Conservation (phyloP, 768 basidiomycete species). For the Lactifluus echinatus region DNA sequence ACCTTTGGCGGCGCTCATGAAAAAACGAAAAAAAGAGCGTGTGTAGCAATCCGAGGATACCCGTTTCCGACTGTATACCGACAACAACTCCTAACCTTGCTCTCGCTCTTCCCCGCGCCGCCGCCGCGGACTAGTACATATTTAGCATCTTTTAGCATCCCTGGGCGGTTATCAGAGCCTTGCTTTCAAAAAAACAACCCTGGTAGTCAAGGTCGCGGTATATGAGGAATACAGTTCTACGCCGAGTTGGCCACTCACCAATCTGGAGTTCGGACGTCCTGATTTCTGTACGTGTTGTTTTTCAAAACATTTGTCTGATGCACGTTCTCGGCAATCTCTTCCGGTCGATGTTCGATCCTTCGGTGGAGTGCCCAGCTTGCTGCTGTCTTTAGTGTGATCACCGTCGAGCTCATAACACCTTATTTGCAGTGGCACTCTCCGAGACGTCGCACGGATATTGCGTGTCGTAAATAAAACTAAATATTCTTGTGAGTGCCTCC, state of each 20-base stretch:
- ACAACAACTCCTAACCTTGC: conserved; percentile 6
- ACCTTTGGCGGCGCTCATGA: conserved; percentile 5
- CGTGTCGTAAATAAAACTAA: neutral
- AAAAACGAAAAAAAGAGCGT: neutral
- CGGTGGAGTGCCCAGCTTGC: neutral
- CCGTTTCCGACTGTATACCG: too few relatives aligned
- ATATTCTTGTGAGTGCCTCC: neutral
- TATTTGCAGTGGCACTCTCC: neutral
- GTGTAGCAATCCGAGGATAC: too few relatives aligned
- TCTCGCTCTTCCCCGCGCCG: neutral
- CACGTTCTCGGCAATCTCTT: conserved; percentile 5
- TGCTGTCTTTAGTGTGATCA: neutral
- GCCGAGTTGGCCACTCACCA: neutral
- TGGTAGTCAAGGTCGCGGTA: too few relatives aligned
- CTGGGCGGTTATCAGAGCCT: too few relatives aligned
- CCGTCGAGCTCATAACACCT: neutral
- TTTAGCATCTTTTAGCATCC: too few relatives aligned
- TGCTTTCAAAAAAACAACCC: too few relatives aligned
- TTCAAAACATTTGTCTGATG: conserved; percentile 15
- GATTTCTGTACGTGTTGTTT: neutral
- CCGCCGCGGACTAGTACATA: too few relatives aligned
- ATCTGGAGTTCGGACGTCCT: neutral
- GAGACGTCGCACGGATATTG: neutral
- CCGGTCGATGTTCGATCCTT: neutral
- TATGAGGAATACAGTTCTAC: neutral